These are phyloP conservation scores for Taiwanofungus camphoratus DNA, from an alignment of 1,284 basidiomycete genomes.

Conservation along the genomic window DNA sequence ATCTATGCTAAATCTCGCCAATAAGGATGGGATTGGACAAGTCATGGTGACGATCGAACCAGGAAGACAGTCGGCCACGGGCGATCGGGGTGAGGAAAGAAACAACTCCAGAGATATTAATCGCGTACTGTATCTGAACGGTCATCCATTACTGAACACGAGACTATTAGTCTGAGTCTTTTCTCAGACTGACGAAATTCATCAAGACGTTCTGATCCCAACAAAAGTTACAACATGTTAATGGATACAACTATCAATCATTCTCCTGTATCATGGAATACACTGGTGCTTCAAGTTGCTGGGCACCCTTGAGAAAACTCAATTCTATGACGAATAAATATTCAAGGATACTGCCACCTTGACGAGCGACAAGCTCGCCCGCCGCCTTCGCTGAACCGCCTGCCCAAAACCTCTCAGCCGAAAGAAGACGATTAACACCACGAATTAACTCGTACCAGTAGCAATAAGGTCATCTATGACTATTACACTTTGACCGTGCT, in stretches of 20 bases:
- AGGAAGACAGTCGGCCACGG: constrained; percentile 26
- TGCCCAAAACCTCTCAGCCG: constrained; percentile 24
- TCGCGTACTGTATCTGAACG: constrained; percentile 69
- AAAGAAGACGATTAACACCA: neutral
- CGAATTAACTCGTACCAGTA: constrained; percentile 67
- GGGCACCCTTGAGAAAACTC: constrained; percentile 74
- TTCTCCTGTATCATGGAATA: constrained; percentile 82
- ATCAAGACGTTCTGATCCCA: neutral
- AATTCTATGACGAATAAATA: constrained; percentile 95
- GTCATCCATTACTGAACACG: constrained; percentile 71
- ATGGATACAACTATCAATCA: constrained; percentile 38
- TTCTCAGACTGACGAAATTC: constrained; percentile 1
- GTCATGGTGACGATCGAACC: constrained; percentile 48
- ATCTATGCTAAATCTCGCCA: constrained; percentile 49
- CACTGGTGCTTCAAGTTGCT: constrained; percentile 80
- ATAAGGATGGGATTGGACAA: constrained; percentile 40
- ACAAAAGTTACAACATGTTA: neutral
- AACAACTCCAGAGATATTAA: constrained; percentile 28
- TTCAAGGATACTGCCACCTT: constrained; percentile 82
- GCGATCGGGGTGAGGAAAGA: constrained; percentile 22
- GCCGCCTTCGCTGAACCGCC: constrained; percentile 95
- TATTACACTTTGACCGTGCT: constrained; percentile 79
- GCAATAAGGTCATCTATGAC: constrained; percentile 97
- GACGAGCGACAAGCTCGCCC: constrained; percentile 82
- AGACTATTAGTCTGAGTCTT: constrained; percentile 49